phyloP scores from a whole-genome alignment of 2,329 filamentous ascomycete genomes.

The Dryadomyces quercus-mongolicae region DNA sequence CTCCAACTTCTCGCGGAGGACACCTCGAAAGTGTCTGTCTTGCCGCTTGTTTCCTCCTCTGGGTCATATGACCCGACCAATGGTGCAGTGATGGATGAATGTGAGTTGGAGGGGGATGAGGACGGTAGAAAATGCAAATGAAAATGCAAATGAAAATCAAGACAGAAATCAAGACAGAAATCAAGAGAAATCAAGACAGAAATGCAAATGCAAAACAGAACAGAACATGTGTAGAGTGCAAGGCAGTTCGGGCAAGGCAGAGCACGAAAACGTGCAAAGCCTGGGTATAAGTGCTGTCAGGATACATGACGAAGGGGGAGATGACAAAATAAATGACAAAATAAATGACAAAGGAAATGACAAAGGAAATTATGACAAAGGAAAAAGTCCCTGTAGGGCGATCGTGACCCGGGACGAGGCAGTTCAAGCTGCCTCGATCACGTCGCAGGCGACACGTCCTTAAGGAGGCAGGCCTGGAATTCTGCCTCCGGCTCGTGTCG shows the following conservation, averaged over 20 bases:
- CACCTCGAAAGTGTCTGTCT: too few species aligned
- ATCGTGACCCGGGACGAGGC: neutral
- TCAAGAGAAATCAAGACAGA: neutral
- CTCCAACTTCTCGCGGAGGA: too few species aligned
- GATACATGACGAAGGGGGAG: neutral
- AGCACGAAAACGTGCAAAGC: too few species aligned
- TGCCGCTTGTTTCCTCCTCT: too few species aligned
- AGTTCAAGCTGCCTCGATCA: neutral
- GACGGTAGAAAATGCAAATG: neutral
- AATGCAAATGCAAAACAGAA: neutral
- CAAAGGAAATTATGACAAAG: neutral
- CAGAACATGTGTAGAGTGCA: neutral
- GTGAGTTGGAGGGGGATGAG: neutral
- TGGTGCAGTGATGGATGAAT: too few species aligned
- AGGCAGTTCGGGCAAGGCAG: neutral
- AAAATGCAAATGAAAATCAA: neutral
- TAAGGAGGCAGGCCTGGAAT: neutral
- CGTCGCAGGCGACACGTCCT: neutral
- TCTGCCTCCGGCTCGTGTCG: neutral
- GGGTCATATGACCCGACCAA: too few species aligned
- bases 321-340: neutral
- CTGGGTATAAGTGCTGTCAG: neutral
- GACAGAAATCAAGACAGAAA: too few species aligned
- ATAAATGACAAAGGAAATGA: neutral
- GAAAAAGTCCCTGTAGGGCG: neutral